Percentiles rank a stretch among this genome's conserved stretches.
Conservation (phyloP, 2,329 filamentous ascomycete species). For the Fusarium sterilihyphosum region DNA sequence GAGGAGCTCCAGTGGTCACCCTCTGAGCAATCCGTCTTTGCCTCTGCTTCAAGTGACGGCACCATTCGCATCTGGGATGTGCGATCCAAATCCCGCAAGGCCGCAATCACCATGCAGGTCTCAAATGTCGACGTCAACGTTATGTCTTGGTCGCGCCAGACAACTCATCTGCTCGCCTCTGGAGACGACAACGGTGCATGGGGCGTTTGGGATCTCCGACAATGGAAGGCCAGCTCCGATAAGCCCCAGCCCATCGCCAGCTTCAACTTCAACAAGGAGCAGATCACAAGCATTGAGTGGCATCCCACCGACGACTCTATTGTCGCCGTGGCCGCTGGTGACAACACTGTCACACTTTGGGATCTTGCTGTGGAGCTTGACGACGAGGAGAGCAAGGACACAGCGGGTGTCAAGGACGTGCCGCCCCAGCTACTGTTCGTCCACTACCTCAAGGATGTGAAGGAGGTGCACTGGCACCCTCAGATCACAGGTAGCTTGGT, state of each 20-base stretch:
- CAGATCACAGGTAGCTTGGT: constrained; percentile 92
- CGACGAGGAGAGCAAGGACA: constrained; percentile 94
- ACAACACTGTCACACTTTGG: constrained; percentile 96
- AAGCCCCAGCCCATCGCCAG: constrained; percentile 86
- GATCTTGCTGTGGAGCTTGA: constrained; percentile 96
- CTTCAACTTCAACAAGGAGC: constrained; percentile 95
- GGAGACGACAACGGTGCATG: constrained; percentile 94
- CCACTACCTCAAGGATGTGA: constrained; percentile 93
- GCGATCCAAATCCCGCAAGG: constrained; percentile 85
- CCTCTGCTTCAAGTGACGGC: constrained; percentile 92
- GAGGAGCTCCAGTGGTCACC: constrained; percentile 99
- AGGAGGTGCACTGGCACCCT: constrained; percentile 97
- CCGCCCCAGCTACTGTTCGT: constrained; percentile 96
- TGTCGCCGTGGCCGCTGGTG: constrained; percentile 88
- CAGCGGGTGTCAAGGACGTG: constrained; percentile 86
- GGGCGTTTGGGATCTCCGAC: constrained; percentile 95
- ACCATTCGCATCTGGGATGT: constrained; percentile 97
- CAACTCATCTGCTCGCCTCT: constrained; percentile 87
- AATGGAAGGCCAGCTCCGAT: constrained; percentile 78
- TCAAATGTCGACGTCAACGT: constrained; percentile 93
- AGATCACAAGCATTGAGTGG: constrained; percentile 96
- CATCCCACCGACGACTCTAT: constrained; percentile 97
- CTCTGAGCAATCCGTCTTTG: constrained; percentile 90
- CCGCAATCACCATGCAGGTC: constrained; percentile 87
- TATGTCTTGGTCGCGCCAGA: constrained; percentile 92